Evolutionary conservation across 192 early-diverging fungal genomes (phyloP).

Genomic region (Linnemannia elongata): DNA sequence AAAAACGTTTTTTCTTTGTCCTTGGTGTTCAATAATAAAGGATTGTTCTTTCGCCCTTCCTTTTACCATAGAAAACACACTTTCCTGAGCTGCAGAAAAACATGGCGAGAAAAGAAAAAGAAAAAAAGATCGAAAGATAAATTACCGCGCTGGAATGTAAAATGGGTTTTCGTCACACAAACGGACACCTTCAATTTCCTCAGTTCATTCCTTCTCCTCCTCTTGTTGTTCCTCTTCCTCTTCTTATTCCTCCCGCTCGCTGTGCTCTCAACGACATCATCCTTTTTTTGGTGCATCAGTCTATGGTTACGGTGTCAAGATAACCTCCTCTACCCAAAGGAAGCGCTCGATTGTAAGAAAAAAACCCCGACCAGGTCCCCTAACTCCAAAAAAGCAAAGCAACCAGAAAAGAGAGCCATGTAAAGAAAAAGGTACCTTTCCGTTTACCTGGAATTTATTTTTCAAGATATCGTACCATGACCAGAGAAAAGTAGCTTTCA

Average conservation of each 20-base stretch:
- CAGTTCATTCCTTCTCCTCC: neutral
- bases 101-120: neutral
- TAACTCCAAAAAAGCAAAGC: neutral
- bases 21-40: neutral
- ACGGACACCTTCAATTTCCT: neutral
- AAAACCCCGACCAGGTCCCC: neutral
- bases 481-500: too few species aligned
- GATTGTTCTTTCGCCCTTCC: neutral
- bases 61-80: neutral
- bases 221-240: neutral
- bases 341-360: neutral
- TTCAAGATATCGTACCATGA: neutral
- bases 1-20: neutral
- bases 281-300: neutral
- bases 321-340: neutral
- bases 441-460: neutral
- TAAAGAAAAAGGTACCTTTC: neutral
- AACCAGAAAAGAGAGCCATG: neutral
- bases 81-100: neutral
- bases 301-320: constrained; percentile 1
- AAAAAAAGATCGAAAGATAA: neutral
- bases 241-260: neutral
- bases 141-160: neutral
- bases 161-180: neutral
- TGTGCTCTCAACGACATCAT: neutral